Percentiles rank a stretch among this genome's conserved stretches.
These are phyloP conservation scores for Suhomyces canberraensis DNA, from an alignment of 805 yeast genomes.

Conservation along the genomic window DNA sequence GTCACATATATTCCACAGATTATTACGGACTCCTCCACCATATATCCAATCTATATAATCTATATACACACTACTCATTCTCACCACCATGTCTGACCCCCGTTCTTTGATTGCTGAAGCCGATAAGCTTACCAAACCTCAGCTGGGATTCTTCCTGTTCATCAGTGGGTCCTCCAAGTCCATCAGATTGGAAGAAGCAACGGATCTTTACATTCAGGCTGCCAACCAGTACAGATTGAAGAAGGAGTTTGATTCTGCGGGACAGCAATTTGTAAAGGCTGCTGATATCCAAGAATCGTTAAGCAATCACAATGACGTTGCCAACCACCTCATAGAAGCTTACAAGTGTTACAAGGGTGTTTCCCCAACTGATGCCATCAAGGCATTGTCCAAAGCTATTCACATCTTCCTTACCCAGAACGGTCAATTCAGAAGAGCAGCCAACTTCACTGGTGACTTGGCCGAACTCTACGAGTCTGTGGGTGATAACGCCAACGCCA, in stretches of 20 bases:
- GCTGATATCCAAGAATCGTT: slow-evolving; percentile 75
- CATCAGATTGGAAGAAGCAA: slow-evolving; percentile 82
- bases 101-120: slow-evolving; percentile 43
- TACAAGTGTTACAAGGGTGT: slow-evolving; percentile 78
- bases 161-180: slow-evolving; percentile 62
- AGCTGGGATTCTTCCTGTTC: slow-evolving; percentile 64
- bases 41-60: too few species aligned
- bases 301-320: slow-evolving; percentile 84
- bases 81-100: slow-evolving; percentile 41
- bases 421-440: slow-evolving; percentile 96
- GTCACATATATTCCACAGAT: too few species aligned
- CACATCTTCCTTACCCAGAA: slow-evolving; percentile 73
- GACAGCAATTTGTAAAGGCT: slow-evolving; percentile 80
- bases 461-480: slow-evolving; percentile 81
- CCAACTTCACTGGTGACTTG: slow-evolving; percentile 87
- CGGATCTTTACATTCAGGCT: slow-evolving; percentile 86
- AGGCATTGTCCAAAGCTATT: slow-evolving; percentile 72
- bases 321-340: slow-evolving; percentile 85
- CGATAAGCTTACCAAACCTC: slow-evolving; percentile 48
- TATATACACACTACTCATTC: too few species aligned
- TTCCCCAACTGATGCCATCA: slow-evolving; percentile 74
- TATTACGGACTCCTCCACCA: too few species aligned
- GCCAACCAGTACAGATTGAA: slow-evolving; percentile 84
- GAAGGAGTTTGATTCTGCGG: slow-evolving; percentile 73
- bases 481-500: slow-evolving; percentile 65